phyloP scores from a whole-genome alignment of 805 yeast species.

The Lachancea sp. region DNA sequence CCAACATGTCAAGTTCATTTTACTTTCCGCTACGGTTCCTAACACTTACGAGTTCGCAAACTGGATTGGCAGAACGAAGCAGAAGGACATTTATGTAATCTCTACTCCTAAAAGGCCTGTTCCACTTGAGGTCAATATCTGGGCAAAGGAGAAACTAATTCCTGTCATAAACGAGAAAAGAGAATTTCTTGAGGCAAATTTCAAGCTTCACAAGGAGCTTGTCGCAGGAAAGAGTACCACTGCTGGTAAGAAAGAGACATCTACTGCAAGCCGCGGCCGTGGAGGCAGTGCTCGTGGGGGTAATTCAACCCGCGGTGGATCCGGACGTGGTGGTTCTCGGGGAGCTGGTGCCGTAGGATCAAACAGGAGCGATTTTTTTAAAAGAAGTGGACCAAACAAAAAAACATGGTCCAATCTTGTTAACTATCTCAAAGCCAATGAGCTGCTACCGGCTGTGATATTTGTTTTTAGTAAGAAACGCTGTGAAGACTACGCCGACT shows the following conservation, averaged over 20 bases:
- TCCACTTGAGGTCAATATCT: constrained; percentile 78
- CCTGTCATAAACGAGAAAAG: constrained; percentile 73
- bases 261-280: constrained; percentile 22
- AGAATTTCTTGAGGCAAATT: constrained; percentile 59
- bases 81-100: constrained; percentile 91
- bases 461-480: constrained; percentile 91
- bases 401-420: constrained; percentile 72
- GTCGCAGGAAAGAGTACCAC: constrained; percentile 39
- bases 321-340: constrained; percentile 33
- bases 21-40: constrained; percentile 97
- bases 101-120: constrained; percentile 96
- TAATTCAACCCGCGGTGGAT: constrained; percentile 28
- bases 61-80: constrained; percentile 97
- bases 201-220: constrained; percentile 50
- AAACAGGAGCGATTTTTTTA: constrained; percentile 33
- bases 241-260: constrained; percentile 24
- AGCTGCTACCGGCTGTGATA: constrained; percentile 82
- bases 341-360: constrained; percentile 38
- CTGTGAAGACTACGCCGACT: constrained; percentile 88
- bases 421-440: constrained; percentile 57
- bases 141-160: constrained; percentile 70
- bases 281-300: constrained; percentile 27
- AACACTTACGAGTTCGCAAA: constrained; percentile 95
- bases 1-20: constrained; percentile 86
- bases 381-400: constrained; percentile 66